These are phyloP conservation scores for Hylodesmum podocarpum DNA, from an alignment of 306 rosid genomes.

Conservation along the genomic window DNA sequence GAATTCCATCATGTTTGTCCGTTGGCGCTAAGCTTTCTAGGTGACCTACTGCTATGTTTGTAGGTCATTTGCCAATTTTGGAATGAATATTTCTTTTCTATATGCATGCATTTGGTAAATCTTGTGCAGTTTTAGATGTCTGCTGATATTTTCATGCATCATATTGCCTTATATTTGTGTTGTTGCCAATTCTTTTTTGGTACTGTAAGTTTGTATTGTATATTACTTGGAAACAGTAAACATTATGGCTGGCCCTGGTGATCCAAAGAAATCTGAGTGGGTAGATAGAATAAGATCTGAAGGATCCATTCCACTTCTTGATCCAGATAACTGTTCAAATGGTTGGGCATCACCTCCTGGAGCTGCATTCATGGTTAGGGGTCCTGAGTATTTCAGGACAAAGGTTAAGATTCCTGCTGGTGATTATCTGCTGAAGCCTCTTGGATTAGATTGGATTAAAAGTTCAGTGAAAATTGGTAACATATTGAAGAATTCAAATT, in stretches of 20 bases:
- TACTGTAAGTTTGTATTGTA: neutral
- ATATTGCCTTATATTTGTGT: neutral
- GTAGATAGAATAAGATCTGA: slow-evolving; percentile 63
- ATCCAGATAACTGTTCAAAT: slow-evolving; percentile 53
- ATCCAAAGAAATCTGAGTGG: slow-evolving; percentile 56
- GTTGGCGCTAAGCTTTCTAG: neutral
- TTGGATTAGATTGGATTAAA: slow-evolving; percentile 95
- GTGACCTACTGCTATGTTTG: neutral
- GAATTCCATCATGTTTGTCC: neutral
- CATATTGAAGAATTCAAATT: slow-evolving; percentile 57
- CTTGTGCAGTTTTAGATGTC: neutral
- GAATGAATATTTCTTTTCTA: neutral
- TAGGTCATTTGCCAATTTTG: neutral
- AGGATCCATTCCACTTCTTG: slow-evolving; percentile 68
- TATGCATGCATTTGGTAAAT: neutral
- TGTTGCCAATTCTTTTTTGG: neutral
- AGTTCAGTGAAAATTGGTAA: slow-evolving; percentile 70
- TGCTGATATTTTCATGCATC: neutral
- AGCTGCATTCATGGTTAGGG: slow-evolving; percentile 76
- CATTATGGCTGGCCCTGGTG: slow-evolving; percentile 53
- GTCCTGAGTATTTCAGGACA: slow-evolving; percentile 76
- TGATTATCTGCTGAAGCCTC: slow-evolving; percentile 71
- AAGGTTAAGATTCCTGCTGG: slow-evolving; percentile 75
- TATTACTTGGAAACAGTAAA: slow-evolving; percentile 25
- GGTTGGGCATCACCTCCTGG: slow-evolving; percentile 91